Evolutionary conservation across 148 eudicot genomes (phyloP).

Genomic region (Chenopodium quinoa): DNA sequence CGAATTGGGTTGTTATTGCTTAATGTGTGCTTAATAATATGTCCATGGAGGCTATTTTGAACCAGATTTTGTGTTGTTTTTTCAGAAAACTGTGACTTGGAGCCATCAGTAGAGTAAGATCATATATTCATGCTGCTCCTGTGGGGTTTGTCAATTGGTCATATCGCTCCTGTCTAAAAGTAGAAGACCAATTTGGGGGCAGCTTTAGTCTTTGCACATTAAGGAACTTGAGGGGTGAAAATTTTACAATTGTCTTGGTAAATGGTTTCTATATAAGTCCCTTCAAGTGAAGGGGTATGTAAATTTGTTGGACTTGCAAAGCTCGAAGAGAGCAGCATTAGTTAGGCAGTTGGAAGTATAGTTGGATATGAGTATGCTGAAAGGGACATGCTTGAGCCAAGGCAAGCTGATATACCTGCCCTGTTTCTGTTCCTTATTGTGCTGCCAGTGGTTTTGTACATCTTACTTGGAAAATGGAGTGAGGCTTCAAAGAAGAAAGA

Average conservation of each 20-base stretch:
- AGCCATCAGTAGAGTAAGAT: not conserved
- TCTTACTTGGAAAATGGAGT: slow-evolving; percentile 91
- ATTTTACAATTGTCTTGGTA: not conserved
- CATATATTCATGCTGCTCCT: not conserved
- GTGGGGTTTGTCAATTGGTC: not conserved
- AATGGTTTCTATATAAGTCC: not conserved
- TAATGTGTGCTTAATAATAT: not conserved
- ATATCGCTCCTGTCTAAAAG: not conserved
- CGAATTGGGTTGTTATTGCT: not conserved
- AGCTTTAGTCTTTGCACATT: not conserved
- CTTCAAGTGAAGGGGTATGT: slow-evolving; percentile 16
- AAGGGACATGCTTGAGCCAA: slow-evolving; percentile 94
- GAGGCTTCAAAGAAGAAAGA: slow-evolving; percentile 63
- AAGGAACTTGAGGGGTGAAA: not conserved
- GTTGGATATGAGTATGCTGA: slow-evolving; percentile 81
- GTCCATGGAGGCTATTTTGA: slow-evolving; percentile 20
- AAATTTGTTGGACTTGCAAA: slow-evolving; percentile 21
- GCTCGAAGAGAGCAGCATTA: slow-evolving; percentile 29
- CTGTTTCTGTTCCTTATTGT: slow-evolving; percentile 78
- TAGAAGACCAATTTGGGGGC: not conserved
- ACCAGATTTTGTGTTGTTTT: slow-evolving; percentile 14
- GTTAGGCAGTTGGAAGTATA: slow-evolving; percentile 23
- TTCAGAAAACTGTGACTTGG: slow-evolving; percentile 22
- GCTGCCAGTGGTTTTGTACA: slow-evolving; percentile 70
- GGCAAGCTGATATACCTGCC: slow-evolving; percentile 78